phyloP scores from a whole-genome alignment of 805 yeast genomes.

The Spathaspora passalidarum region DNA sequence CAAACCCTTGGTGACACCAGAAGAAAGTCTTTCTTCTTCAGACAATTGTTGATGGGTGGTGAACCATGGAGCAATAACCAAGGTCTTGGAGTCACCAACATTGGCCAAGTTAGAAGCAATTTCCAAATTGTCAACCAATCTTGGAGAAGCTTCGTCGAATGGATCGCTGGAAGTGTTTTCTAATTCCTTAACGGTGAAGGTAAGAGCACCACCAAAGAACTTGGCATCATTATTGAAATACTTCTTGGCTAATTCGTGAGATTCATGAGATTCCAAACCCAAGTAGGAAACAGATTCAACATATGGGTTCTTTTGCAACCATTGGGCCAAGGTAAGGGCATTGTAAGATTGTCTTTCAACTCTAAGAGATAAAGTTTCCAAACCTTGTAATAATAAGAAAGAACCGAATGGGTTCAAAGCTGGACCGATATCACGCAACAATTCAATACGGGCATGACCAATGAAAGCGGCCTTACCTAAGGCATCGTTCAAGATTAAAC shows the following conservation, averaged over 20 bases:
- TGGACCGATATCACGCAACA: slow-evolving; percentile 91
- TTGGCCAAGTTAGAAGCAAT: slow-evolving; percentile 92
- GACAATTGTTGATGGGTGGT: slow-evolving; percentile 92
- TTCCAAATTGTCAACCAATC: slow-evolving; percentile 78
- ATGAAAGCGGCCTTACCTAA: slow-evolving; percentile 79
- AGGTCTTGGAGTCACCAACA: slow-evolving; percentile 94
- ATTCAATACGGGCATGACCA: slow-evolving; percentile 76
- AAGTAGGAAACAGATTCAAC: slow-evolving; percentile 92
- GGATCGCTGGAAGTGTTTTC: slow-evolving; percentile 48
- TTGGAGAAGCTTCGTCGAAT: slow-evolving; percentile 75
- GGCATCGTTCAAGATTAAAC: slow-evolving; percentile 75
- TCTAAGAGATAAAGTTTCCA: slow-evolving; percentile 90
- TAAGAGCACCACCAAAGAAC: slow-evolving; percentile 84
- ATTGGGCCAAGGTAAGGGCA: slow-evolving; percentile 75
- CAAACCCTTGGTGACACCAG: slow-evolving; percentile 88
- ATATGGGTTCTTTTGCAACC: slow-evolving; percentile 66
- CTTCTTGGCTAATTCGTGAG: slow-evolving; percentile 80
- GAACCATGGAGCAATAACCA: slow-evolving; percentile 93
- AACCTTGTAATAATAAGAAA: slow-evolving; percentile 83
- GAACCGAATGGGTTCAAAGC: slow-evolving; percentile 84
- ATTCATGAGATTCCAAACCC: slow-evolving; percentile 75
- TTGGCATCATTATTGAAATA: slow-evolving; percentile 55
- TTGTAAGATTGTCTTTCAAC: slow-evolving; percentile 89
- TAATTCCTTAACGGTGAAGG: slow-evolving; percentile 81
- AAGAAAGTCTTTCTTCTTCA: slow-evolving; percentile 72